These are phyloP conservation scores for Lathyrus sativus DNA, from an alignment of 306 rosid species.

Conservation along the genomic window DNA sequence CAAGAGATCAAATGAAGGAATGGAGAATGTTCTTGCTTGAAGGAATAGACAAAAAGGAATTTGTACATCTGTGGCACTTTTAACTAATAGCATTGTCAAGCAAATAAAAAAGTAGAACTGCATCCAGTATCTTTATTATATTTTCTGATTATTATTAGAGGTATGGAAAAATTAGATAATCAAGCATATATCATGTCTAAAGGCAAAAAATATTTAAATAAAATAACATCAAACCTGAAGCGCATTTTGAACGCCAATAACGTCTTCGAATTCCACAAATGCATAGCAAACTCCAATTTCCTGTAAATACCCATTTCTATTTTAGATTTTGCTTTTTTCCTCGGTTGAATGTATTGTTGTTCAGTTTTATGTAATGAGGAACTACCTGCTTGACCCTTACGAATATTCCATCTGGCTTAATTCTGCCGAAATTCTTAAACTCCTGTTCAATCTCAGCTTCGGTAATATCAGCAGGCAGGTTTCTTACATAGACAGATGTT, in stretches of 20 bases:
- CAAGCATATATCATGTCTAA: background rate
- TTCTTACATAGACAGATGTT: slow-evolving; percentile 88
- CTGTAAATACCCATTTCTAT: slow-evolving; percentile 51
- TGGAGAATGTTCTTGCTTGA: background rate
- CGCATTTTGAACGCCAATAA: slow-evolving; percentile 76
- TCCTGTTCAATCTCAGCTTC: slow-evolving; percentile 81
- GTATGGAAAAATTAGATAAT: background rate
- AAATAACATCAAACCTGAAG: slow-evolving; percentile 61
- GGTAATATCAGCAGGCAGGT: slow-evolving; percentile 77
- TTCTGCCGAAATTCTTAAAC: slow-evolving; percentile 79
- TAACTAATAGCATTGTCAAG: slow-evolving; percentile 27
- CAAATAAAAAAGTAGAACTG: slow-evolving; percentile 17
- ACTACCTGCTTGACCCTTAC: slow-evolving; percentile 78
- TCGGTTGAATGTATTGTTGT: background rate
- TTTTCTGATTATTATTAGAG: background rate
- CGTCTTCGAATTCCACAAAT: slow-evolving; percentile 93
- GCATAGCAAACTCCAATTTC: slow-evolving; percentile 97
- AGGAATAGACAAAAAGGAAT: background rate
- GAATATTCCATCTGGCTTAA: slow-evolving; percentile 81
- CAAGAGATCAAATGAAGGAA: slow-evolving; percentile 15
- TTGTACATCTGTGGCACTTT: background rate
- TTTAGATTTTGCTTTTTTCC: slow-evolving; percentile 30
- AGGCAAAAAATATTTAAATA: background rate
- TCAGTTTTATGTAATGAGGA: slow-evolving; percentile 5
- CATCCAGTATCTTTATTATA: background rate